Percentiles rank a stretch among this genome's conserved stretches.
Evolutionary conservation across 805 yeast genomes (phyloP).

Genomic region (Candida germanica): DNA sequence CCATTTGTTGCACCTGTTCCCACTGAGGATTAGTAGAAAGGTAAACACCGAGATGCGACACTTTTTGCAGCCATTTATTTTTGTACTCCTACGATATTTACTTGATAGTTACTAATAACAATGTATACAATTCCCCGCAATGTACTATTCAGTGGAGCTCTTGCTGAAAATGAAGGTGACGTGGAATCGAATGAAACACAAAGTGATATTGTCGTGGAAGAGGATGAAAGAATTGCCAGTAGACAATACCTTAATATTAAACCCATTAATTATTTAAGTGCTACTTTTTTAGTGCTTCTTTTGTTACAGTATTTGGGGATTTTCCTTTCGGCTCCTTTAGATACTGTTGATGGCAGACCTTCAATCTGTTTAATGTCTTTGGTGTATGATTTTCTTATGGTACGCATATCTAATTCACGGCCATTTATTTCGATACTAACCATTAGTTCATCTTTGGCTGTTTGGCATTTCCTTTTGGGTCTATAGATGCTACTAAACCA

Average conservation of each 20-base stretch:
- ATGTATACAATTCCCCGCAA: slow-evolving; percentile 3
- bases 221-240: too few species aligned
- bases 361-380: slow-evolving; percentile 19
- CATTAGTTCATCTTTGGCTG: slow-evolving; percentile 4
- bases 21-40: neutral
- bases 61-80: slow-evolving; percentile 1
- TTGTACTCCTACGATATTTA: too few species aligned
- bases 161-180: too few species aligned
- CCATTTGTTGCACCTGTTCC: slow-evolving; percentile 20
- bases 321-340: slow-evolving; percentile 33
- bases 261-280: slow-evolving; percentile 8
- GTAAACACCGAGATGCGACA: too few species aligned
- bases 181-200: neutral
- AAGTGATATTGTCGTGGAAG: too few species aligned
- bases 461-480: neutral
- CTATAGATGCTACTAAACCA: neutral
- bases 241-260: too few species aligned
- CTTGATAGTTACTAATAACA: neutral
- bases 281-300: slow-evolving; percentile 20
- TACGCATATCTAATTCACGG: slow-evolving; percentile 9
- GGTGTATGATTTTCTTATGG: slow-evolving; percentile 21
- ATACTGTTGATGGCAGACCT: slow-evolving; percentile 32
- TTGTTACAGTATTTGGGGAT: slow-evolving; percentile 27
- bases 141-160: slow-evolving; percentile 5
- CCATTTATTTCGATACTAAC: neutral